Base-by-base conservation (phyloP, 108 stramenopile species). In the Discostella stelligeroides region DNA sequence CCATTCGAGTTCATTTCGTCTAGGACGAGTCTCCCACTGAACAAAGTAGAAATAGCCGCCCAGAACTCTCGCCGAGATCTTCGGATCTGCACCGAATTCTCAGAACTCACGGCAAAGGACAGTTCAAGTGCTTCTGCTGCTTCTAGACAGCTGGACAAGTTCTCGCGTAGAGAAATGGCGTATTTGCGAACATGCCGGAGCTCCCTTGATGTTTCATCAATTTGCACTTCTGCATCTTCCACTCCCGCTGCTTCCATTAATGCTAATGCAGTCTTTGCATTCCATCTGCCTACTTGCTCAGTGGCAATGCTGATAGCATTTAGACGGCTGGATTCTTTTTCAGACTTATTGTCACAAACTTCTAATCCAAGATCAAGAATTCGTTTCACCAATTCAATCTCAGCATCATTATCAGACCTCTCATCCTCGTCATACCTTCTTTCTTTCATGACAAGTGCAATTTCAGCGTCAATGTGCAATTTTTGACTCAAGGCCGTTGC, bases 121-220 rank as follows among this genome's bases (percentile, higher is more conserved):
- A 54, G 23, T 21, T 70, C 55, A 5, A 94, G 63, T 5, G 68
- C 75, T 39, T 84, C 84, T 54, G 89, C 61, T 15, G 89, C 83
- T 69, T 91, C 84, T 12, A 63, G 48, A 65, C 92, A 94, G 50
- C 84, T 69, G 28, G 69, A 66, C 21, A 91, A 66, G 60, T 85
- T 76, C 54, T 94, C 88, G 15, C 88, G 76, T 13, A 94, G 72
- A 45, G 82, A 80, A 37, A 87, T 86, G 17, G 92, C 90, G 70
- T 83, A 83, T 63, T 90, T 89, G 12, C 87, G 77, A 14, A 94
- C 85, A 59, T 84, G 61, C 24, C 88, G 76, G 46, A 94, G 70
- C 48, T 91, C 89, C 46, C 87, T 77, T 24, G 92, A 86, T 30
- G 88, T 87, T 70, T 89, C 90, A 75, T 91, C 87, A 49, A 91